These are phyloP conservation scores for Naganishia antarctica DNA, from an alignment of 768 basidiomycete genomes.

Conservation along the genomic window DNA sequence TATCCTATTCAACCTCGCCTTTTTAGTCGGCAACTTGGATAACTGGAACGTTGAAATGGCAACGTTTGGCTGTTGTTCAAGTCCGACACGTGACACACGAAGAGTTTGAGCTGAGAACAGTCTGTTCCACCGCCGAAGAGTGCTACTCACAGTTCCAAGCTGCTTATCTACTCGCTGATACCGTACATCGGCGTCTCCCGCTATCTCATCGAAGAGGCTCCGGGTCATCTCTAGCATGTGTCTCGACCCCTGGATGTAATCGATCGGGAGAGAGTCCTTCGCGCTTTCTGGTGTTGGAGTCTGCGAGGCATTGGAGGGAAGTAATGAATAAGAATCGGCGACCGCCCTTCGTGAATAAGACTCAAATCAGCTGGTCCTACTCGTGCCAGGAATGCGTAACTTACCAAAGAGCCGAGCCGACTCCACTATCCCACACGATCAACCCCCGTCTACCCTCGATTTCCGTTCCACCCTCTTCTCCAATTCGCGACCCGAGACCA, in stretches of 20 bases:
- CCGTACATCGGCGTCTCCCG: constrained; percentile 18
- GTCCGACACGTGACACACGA: too few species aligned
- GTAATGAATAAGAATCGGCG: constrained; percentile 6
- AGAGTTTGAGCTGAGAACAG: too few species aligned
- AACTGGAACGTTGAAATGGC: constrained; percentile 61
- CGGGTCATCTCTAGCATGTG: constrained; percentile 34
- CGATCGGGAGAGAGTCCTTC: not conserved
- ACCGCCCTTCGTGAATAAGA: constrained; percentile 4
- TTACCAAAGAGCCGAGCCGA: constrained; percentile 45
- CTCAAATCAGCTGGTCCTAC: too few species aligned
- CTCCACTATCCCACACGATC: constrained; percentile 37
- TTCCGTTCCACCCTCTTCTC: not conserved
- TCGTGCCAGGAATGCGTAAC: too few species aligned
- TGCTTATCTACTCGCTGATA: constrained; percentile 22
- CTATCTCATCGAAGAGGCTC: constrained; percentile 19
- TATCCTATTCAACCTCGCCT: constrained; percentile 63
- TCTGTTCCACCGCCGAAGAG: not conserved
- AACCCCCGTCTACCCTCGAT: not conserved
- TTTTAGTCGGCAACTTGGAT: constrained; percentile 62
- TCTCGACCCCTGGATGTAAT: constrained; percentile 34
- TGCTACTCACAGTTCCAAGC: not conserved
- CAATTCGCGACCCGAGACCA: not conserved
- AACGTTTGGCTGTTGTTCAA: not conserved
- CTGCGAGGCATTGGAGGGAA: not conserved
- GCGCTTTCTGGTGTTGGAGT: not conserved